Conservation (phyloP, 192 early-diverging fungal species). For the Paraglomus brasilianum region DNA sequence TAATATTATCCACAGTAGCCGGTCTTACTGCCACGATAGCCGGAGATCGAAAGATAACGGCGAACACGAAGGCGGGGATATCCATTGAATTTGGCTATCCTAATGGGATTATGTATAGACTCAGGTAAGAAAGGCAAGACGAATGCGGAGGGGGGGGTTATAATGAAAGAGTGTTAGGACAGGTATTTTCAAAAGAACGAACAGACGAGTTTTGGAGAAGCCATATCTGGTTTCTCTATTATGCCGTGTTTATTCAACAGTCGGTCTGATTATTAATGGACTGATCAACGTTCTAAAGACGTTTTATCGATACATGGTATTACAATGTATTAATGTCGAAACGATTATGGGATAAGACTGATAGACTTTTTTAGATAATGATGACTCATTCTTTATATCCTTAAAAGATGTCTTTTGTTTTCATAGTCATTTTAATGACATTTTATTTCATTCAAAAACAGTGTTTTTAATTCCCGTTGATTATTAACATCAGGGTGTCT, state of each 20-base stretch:
- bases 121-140: slow-evolving; percentile 40
- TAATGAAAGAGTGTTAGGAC: not conserved
- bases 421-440: too few species aligned
- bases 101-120: slow-evolving; percentile 57
- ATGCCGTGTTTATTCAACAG: too few species aligned
- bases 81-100: slow-evolving; percentile 60
- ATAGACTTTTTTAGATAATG: too few species aligned
- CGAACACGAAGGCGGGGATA: slow-evolving; percentile 56
- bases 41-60: slow-evolving; percentile 54
- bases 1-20: slow-evolving; percentile 47
- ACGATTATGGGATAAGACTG: too few species aligned
- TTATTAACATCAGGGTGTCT: slow-evolving; percentile 41
- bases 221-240: too few species aligned
- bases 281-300: too few species aligned
- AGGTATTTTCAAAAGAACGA: not conserved
- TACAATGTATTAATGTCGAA: too few species aligned
- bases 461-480: not conserved
- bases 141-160: too few species aligned
- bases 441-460: not conserved
- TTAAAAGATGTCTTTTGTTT: not conserved
- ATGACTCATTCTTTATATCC: too few species aligned
- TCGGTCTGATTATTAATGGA: too few species aligned
- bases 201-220: too few species aligned
- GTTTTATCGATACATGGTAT: too few species aligned
- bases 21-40: slow-evolving; percentile 52